phyloP scores from a whole-genome alignment of 306 rosid species.

The Betula pendula region DNA sequence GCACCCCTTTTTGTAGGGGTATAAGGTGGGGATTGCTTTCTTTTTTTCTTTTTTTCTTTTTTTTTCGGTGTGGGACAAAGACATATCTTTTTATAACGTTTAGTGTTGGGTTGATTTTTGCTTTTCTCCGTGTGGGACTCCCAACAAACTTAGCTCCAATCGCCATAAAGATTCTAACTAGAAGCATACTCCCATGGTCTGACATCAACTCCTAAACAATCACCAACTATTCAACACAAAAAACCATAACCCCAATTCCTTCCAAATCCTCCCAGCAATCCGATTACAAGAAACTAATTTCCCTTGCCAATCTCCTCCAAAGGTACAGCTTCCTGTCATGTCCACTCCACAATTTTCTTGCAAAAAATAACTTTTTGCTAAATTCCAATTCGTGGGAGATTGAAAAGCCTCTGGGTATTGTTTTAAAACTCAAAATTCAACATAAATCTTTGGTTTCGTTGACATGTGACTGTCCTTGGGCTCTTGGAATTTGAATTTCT shows the following conservation, averaged over 20 bases:
- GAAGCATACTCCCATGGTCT: conserved; percentile 3
- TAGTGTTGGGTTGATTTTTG: too few relatives aligned
- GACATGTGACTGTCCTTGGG: conserved; percentile 51
- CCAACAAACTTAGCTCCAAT: conserved; percentile 7
- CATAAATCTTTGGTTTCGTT: conserved; percentile 51
- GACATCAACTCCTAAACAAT: background rate
- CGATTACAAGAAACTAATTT: conserved; percentile 49
- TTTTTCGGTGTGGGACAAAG: too few relatives aligned
- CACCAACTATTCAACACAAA: background rate
- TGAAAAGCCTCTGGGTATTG: conserved; percentile 46
- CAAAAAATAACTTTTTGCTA: conserved; percentile 44
- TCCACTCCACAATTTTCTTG: conserved; percentile 39
- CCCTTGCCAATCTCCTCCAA: conserved; percentile 51
- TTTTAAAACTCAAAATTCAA: conserved; percentile 55
- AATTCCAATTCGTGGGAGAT: conserved; percentile 35
- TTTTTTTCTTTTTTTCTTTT: too few relatives aligned
- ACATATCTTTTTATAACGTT: too few relatives aligned
- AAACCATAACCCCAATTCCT: background rate
- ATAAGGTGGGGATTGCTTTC: too few relatives aligned
- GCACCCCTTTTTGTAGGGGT: too few relatives aligned
- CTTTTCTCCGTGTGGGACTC: too few relatives aligned
- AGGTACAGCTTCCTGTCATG: conserved; percentile 68
- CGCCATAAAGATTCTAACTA: conserved; percentile 16
- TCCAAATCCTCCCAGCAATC: conserved; percentile 25
- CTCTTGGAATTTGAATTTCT: conserved; percentile 56